A percentile compares a stretch with the other conserved stretches of the same genome.
phyloP scores from a whole-genome alignment of 2,329 filamentous ascomycete genomes.

The Madurella fahalii region DNA sequence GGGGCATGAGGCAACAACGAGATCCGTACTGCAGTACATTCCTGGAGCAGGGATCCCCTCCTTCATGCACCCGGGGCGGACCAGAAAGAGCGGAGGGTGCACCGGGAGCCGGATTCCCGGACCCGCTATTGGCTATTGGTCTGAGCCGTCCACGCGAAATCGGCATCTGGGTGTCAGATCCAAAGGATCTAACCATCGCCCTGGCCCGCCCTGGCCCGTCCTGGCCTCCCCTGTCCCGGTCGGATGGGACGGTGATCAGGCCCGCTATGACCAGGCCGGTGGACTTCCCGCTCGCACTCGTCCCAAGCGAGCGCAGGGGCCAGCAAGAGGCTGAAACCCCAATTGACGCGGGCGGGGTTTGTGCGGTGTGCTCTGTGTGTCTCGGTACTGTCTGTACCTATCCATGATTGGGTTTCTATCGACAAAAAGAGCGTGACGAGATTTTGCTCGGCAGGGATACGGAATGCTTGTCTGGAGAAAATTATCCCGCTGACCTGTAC shows the following conservation, averaged over 20 bases:
- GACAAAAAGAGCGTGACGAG: too few species aligned
- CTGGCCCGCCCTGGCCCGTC: too few species aligned
- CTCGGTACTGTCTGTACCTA: not conserved
- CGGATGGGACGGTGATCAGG: slow-evolving; percentile 20
- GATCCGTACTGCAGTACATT: not conserved
- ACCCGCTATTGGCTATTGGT: not conserved
- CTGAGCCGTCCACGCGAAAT: not conserved
- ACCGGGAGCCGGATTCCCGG: not conserved
- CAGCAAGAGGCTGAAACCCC: slow-evolving; percentile 22
- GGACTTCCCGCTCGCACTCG: not conserved
- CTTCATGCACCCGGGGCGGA: slow-evolving; percentile 4
- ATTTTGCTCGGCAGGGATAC: too few species aligned
- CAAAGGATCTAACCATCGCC: not conserved
- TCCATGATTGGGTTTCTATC: not conserved
- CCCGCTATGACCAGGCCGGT: slow-evolving; percentile 22
- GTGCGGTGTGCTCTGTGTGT: slow-evolving; percentile 5
- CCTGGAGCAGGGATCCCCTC: not conserved
- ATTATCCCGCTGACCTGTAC: not conserved
- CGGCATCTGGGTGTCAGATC: not conserved
- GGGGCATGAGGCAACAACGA: slow-evolving; percentile 4
- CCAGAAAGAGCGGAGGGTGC: not conserved
- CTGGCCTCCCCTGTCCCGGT: not conserved
- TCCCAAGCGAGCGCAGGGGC: slow-evolving; percentile 17
- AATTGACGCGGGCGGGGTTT: slow-evolving; percentile 13
- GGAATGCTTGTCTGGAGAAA: too few species aligned